Conservation (phyloP, 2,329 filamentous ascomycete genomes). For the Dactylellina cionopaga region DNA sequence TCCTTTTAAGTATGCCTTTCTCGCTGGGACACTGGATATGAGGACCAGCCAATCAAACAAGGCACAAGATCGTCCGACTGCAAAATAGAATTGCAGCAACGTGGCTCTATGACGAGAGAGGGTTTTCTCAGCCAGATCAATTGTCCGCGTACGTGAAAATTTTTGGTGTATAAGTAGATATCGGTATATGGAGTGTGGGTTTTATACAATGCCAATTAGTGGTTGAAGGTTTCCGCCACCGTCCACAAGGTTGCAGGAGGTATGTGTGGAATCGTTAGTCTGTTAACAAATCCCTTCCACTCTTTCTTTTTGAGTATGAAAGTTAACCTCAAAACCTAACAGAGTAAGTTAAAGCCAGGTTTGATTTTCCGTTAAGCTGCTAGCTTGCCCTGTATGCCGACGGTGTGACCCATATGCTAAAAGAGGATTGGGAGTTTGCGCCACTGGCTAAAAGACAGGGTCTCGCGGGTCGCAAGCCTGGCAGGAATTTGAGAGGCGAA, state of each 20-base stretch:
- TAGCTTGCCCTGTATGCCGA: conserved; percentile 30
- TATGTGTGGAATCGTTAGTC: conserved; percentile 35
- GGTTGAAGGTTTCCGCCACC: conserved; percentile 36
- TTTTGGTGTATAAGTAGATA: conserved; percentile 1
- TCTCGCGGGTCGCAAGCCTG: conserved; percentile 41
- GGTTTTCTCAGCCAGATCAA: conserved; percentile 21
- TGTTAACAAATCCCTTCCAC: conserved; percentile 3
- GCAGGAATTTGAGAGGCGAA: conserved; percentile 41
- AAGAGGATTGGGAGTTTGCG: conserved; percentile 29
- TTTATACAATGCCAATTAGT: conserved; percentile 13
- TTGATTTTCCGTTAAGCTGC: conserved; percentile 17
- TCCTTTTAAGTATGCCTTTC: conserved; percentile 44
- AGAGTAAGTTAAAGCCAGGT: conserved; percentile 27
- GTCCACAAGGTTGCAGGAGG: conserved; percentile 12
- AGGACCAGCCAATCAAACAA: conserved; percentile 25
- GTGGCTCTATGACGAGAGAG: conserved; percentile 51
- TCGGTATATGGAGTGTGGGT: conserved; percentile 20
- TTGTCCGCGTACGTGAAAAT: conserved; percentile 26
- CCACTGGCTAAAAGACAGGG: conserved; percentile 42
- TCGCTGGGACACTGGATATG: conserved; percentile 15
- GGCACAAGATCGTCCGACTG: conserved; percentile 30
- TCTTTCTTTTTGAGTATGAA: conserved; percentile 24
- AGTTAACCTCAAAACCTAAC: conserved; percentile 29
- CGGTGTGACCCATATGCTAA: conserved; percentile 28
- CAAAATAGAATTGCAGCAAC: conserved; percentile 41